Evolutionary conservation across 2,329 filamentous ascomycete species (phyloP).

Genomic region (Cladosporium sphaerospermum): DNA sequence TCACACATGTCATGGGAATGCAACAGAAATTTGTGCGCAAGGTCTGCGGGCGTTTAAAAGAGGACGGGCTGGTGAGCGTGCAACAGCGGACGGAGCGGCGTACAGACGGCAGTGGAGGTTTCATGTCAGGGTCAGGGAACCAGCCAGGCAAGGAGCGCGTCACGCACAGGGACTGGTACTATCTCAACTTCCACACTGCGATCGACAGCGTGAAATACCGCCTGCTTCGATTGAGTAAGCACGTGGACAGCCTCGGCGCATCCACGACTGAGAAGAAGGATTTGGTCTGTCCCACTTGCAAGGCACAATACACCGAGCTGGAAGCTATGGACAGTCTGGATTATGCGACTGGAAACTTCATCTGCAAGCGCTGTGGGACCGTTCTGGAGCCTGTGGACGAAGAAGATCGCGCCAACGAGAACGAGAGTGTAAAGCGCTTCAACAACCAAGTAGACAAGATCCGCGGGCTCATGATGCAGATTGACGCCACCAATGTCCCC

Average conservation of each 20-base stretch:
- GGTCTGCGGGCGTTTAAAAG: constrained; percentile 74
- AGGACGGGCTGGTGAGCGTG: constrained; percentile 79
- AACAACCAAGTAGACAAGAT: constrained; percentile 77
- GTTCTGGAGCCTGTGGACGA: constrained; percentile 56
- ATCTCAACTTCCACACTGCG: constrained; percentile 87
- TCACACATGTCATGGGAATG: constrained; percentile 79
- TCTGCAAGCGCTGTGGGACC: constrained; percentile 71
- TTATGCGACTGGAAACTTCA: constrained; percentile 52
- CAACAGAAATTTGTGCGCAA: constrained; percentile 90
- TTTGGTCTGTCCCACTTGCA: constrained; percentile 76
- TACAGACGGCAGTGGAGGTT: constrained; percentile 26
- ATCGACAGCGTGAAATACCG: constrained; percentile 97
- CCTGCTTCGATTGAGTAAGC: constrained; percentile 79
- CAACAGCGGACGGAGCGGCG: constrained; percentile 45
- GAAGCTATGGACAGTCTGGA: constrained; percentile 77
- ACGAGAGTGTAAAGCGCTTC: constrained; percentile 64
- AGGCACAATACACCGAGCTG: constrained; percentile 79
- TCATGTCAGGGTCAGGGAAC: constrained; percentile 14
- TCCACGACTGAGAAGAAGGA: constrained; percentile 82
- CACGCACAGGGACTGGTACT: constrained; percentile 76
- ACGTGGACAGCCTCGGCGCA: constrained; percentile 76
- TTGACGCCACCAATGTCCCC: constrained; percentile 68
- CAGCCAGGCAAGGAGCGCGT: constrained; percentile 29
- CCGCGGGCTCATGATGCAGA: constrained; percentile 66
- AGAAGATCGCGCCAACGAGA: constrained; percentile 49